Percentiles rank a stretch among this genome's conserved stretches.
phyloP scores from a whole-genome alignment of 2,329 filamentous ascomycete species.

The Botrytis paeoniae region DNA sequence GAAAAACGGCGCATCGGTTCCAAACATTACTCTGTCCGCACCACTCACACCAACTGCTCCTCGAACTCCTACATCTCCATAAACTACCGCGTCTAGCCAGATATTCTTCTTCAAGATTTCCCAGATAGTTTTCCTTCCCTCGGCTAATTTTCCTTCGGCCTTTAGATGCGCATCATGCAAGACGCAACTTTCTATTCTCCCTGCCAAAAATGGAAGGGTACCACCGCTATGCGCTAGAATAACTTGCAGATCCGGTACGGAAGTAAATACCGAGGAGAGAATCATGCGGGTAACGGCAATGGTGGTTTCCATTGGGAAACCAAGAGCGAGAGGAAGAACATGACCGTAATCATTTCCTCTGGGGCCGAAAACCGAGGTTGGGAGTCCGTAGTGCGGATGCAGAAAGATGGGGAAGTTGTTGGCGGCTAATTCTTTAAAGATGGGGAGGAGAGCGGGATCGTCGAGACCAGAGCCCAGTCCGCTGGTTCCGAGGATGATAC shows the following conservation, averaged over 20 bases:
- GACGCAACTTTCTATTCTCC: slow-evolving; percentile 84
- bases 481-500: slow-evolving; percentile 84
- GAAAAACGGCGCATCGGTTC: slow-evolving; percentile 82
- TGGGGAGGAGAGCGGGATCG: slow-evolving; percentile 67
- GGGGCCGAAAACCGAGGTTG: slow-evolving; percentile 74
- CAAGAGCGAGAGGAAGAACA: slow-evolving; percentile 79
- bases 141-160: slow-evolving; percentile 54
- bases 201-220: slow-evolving; percentile 83
- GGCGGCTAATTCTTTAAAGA: slow-evolving; percentile 68
- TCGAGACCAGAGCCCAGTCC: slow-evolving; percentile 79
- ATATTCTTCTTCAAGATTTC: slow-evolving; percentile 71
- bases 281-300: slow-evolving; percentile 87
- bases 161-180: slow-evolving; percentile 76
- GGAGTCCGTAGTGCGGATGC: slow-evolving; percentile 89
- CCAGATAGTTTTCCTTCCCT: slow-evolving; percentile 54
- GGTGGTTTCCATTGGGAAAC: slow-evolving; percentile 90
- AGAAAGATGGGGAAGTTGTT: slow-evolving; percentile 70
- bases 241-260: slow-evolving; percentile 65
- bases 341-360: slow-evolving; percentile 74
- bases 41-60: slow-evolving; percentile 68
- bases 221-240: slow-evolving; percentile 86
- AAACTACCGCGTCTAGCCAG: slow-evolving; percentile 84
- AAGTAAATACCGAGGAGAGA: slow-evolving; percentile 80
- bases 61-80: slow-evolving; percentile 69
- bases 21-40: slow-evolving; percentile 71